Evolutionary conservation across 352 stramenopile species (phyloP), one percentile per base, ranked within the genome.

Genomic region (Globisporangium orthogonon): DNA sequence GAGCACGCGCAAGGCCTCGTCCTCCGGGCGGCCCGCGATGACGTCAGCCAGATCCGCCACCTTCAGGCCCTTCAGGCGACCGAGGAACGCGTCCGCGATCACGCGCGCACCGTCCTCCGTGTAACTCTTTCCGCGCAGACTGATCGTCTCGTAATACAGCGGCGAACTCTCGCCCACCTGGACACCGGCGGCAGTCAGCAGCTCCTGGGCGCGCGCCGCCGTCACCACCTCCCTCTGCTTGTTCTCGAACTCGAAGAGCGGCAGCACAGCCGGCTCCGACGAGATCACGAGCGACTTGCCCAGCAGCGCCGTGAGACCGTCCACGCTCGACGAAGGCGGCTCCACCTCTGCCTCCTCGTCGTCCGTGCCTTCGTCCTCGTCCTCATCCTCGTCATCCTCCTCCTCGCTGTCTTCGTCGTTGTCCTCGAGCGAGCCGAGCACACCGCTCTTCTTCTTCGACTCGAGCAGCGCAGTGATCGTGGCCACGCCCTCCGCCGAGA

Each of bases 31-130:
- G 0, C 86, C 85, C 4, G 93, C 91, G 50, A 98, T 98, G 49
- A 97, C 91, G 62, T 98, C 93, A 7, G 84, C 85, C 40, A 97
- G 61, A 61, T 98, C 91, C 7, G 86, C 85, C 52, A 87, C 57
- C 58, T 83, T 78, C 2, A 91, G 60, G 2, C 61, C 59, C 15
- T 65, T 53, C 14, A 91, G 55, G n/a, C 75, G 75, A 9, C 62
- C 52, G 28, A 91, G 65, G 55, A 87, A 83, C 5, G 52, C 52
- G 10, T 84, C 65, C 3, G 76, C 77, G 14, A 91, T 69, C 13
- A 86, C 71, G 3, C 73, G 59, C 4, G 78, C 82, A 37, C 78
- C 82, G 11, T 70, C 70, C 30, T 87, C 73, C 7, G 82, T 91
- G 78, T 91, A 91, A 54, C 75, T 86, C 70, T 91, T 91, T 31